These are phyloP conservation scores for Starmerella roubikii DNA, from an alignment of 805 yeast species.

Conservation along the genomic window DNA sequence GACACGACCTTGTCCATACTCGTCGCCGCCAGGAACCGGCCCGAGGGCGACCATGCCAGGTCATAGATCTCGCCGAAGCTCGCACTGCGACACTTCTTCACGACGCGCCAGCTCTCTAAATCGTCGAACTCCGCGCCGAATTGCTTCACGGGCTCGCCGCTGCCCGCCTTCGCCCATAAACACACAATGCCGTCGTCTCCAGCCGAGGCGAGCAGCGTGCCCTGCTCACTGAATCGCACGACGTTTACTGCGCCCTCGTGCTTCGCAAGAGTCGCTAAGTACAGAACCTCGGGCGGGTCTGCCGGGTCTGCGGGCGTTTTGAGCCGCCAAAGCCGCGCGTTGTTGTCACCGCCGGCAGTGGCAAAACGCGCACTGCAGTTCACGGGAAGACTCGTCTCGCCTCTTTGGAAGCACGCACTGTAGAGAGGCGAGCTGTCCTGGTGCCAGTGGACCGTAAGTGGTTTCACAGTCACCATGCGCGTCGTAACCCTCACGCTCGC, in stretches of 20 bases:
- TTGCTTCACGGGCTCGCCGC: conserved; percentile 20
- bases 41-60: conserved; percentile 83
- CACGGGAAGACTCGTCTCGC: conserved; percentile 7
- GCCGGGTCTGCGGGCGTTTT: conserved; percentile 6
- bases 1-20: conserved; percentile 80
- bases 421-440: conserved; percentile 31
- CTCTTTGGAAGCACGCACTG: conserved; percentile 29
- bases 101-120: conserved; percentile 61
- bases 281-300: conserved; percentile 37
- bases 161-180: conserved; percentile 43
- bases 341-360: conserved; percentile 92
- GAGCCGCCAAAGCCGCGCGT: conserved; percentile 44
- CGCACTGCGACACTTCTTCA: conserved; percentile 31
- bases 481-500: too few relatives aligned
- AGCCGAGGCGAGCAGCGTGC: conserved; percentile 67
- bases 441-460: conserved; percentile 32
- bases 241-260: conserved; percentile 93
- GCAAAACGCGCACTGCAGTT: conserved; percentile 37
- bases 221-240: conserved; percentile 63
- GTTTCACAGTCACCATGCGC: conserved; percentile 25
- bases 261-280: conserved; percentile 65
- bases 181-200: conserved; percentile 90
- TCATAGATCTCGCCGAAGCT: conserved; percentile 75
- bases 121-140: conserved; percentile 40
- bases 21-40: conserved; percentile 64